Conservation (phyloP, 495 filamentous ascomycete species). For the Bombardia bombarda region DNA sequence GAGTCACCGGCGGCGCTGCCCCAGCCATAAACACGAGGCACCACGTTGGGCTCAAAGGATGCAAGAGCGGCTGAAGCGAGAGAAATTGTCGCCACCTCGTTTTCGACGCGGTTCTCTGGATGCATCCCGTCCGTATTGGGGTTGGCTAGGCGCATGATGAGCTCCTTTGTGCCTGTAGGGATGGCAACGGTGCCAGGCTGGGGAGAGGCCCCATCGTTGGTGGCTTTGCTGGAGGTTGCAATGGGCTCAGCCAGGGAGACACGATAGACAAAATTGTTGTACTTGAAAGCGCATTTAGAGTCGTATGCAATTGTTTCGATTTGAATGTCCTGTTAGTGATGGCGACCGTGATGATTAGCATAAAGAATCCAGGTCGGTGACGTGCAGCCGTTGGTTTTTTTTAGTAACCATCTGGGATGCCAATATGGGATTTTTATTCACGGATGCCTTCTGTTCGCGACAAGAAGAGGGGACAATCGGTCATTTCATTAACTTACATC, state of each 20-base stretch:
- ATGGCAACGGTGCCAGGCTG: constrained; percentile 13
- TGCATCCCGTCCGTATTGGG: constrained; percentile 21
- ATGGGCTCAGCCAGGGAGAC: constrained; percentile 11
- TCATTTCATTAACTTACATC: too few relatives aligned
- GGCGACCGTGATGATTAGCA: too few relatives aligned
- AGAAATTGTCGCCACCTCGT: constrained; percentile 22
- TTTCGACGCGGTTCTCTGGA: constrained; percentile 17
- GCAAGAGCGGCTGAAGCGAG: constrained; percentile 23
- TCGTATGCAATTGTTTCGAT: too few relatives aligned
- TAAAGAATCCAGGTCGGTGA: too few relatives aligned
- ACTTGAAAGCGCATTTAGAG: too few relatives aligned
- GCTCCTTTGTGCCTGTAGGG: constrained; percentile 15
- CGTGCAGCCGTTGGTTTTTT: too few relatives aligned
- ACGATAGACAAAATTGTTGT: constrained; percentile 31
- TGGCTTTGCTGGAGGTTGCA: neutral
- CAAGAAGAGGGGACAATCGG: too few relatives aligned
- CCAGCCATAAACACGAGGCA: constrained; percentile 23
- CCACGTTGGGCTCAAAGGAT: constrained; percentile 15
- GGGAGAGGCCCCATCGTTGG: neutral
- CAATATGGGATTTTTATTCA: too few relatives aligned
- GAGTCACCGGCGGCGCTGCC: constrained; percentile 1
- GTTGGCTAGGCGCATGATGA: constrained; percentile 24
- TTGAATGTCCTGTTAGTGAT: too few relatives aligned
- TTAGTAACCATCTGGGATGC: too few relatives aligned
- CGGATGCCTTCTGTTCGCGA: too few relatives aligned